Evolutionary conservation across 75 land plant genomes (phyloP), one percentile per base, ranked within the genome.

Genomic region (Pinus taeda): DNA sequence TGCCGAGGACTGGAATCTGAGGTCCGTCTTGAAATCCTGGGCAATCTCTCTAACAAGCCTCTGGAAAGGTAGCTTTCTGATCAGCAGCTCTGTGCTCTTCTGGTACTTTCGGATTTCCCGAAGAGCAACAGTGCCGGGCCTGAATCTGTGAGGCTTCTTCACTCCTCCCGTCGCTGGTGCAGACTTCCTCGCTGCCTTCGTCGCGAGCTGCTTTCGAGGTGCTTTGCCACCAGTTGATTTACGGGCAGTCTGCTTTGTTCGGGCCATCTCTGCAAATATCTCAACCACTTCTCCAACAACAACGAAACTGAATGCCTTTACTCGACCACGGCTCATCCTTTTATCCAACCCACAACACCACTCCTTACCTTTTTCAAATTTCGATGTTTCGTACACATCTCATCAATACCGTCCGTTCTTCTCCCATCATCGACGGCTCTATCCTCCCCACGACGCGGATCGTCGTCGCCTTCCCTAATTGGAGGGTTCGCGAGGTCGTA

Each of bases 161-260:
- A 66, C 61, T 57, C 83, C 83, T 36, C 83, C 83, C 11, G 83
- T 81, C 9, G 83, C 69, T 3, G 83, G 83, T 0, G 83, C 83
- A 24, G 84, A 81, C 62, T 81, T 81, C 56, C 83, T 60, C 2
- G 83, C 83, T 8, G 83, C 83, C 84, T 81, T 80, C 12, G 79
- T 79, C 29, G 63, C 79, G 11, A 76, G 79, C 65, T 76, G 81
- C 81, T 76, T 76, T 36, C 81, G 53, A 13, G 81, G 80, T 15
- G 81, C 81, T 21, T 60, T 77, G 0, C 81, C 81, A 26, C 81
- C 81, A 1, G 81, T 79, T 15, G 81, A 79, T 74, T 79, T 79
- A 22, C 81, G 61, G 11, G 81, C 81, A 4, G 81, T 79, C 80
- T 79, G 81, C 67, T 79, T 79, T n/a, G 80, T 79, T 15, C 81